These are phyloP conservation scores for Coprinopsis strossmayeri DNA, from an alignment of 768 basidiomycete species.

Conservation along the genomic window DNA sequence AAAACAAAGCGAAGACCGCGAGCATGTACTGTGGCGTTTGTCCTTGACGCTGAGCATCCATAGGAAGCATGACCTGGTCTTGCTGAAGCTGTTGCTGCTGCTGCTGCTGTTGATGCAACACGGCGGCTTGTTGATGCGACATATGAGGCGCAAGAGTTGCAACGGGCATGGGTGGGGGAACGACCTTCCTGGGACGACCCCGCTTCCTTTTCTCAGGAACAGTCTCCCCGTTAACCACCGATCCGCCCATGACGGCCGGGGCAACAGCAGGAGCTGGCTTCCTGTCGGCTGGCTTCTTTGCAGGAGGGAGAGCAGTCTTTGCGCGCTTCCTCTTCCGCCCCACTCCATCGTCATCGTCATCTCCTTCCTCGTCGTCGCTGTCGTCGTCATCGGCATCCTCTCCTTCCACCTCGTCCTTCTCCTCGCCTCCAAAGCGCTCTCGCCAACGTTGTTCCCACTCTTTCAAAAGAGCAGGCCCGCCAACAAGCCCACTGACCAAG, in stretches of 20 bases:
- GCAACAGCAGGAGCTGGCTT: slow-evolving; percentile 26
- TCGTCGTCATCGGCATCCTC: slow-evolving; percentile 46
- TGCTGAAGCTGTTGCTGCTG: slow-evolving; percentile 17
- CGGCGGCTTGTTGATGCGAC: slow-evolving; percentile 10
- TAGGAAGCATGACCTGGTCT: slow-evolving; percentile 12
- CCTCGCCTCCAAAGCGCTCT: slow-evolving; percentile 68
- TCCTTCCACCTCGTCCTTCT: slow-evolving; percentile 61
- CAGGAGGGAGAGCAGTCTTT: slow-evolving; percentile 28
- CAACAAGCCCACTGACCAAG: slow-evolving; percentile 64
- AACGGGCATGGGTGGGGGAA: slow-evolving; percentile 32
- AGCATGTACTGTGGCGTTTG: slow-evolving; percentile 64
- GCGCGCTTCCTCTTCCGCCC: slow-evolving; percentile 58
- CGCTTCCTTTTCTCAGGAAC: slow-evolving; percentile 77
- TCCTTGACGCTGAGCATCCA: slow-evolving; percentile 16
- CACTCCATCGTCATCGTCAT: slow-evolving; percentile 41
- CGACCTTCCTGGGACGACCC: slow-evolving; percentile 73
- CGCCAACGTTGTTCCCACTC: slow-evolving; percentile 78
- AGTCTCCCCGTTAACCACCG: slow-evolving; percentile 12
- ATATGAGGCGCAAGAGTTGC: slow-evolving; percentile 9
- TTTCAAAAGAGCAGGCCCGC: slow-evolving; percentile 60
- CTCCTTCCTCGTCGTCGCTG: slow-evolving; percentile 53
- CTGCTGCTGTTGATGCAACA: slow-evolving; percentile 12
- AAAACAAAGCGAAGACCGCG: slow-evolving; percentile 78
- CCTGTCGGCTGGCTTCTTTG: slow-evolving; percentile 38
- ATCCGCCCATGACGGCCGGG: slow-evolving; percentile 18